phyloP scores from a whole-genome alignment of 2,329 filamentous ascomycete species.

The Epichloe bromicola region DNA sequence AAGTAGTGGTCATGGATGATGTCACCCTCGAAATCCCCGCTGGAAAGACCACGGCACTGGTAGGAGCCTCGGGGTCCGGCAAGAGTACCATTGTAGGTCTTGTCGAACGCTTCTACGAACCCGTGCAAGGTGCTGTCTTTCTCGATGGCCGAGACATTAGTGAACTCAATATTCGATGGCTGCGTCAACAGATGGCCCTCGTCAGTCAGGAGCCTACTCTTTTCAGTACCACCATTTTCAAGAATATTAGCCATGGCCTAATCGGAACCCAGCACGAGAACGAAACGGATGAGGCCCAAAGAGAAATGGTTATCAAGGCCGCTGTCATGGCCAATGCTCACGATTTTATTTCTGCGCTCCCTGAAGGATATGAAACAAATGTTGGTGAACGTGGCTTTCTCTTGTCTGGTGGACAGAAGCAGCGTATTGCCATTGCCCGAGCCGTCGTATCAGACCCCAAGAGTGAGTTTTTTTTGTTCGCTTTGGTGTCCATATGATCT shows the following conservation, averaged over 20 bases:
- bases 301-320: constrained; percentile 61
- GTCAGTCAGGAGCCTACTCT: constrained; percentile 89
- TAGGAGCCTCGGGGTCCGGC: constrained; percentile 86
- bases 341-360: constrained; percentile 71
- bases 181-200: constrained; percentile 81
- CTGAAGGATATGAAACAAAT: constrained; percentile 83
- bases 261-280: constrained; percentile 68
- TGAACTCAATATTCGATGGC: constrained; percentile 74
- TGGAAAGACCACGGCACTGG: constrained; percentile 83
- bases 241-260: constrained; percentile 83
- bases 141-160: constrained; percentile 75
- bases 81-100: constrained; percentile 92
- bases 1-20: constrained; percentile 77
- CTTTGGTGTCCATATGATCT: not conserved
- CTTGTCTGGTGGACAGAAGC: constrained; percentile 89
- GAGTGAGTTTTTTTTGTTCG: constrained; percentile 26
- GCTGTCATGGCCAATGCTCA: constrained; percentile 89
- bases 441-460: constrained; percentile 86
- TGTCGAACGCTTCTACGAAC: constrained; percentile 88
- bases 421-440: constrained; percentile 87
- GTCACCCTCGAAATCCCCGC: constrained; percentile 71
- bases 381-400: constrained; percentile 93
- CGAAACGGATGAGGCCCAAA: constrained; percentile 53
- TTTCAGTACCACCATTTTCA: constrained; percentile 77
- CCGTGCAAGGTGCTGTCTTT: constrained; percentile 64